Evolutionary conservation across 176 grass and related monocot species (phyloP).

Genomic region (Otatea glauca): DNA sequence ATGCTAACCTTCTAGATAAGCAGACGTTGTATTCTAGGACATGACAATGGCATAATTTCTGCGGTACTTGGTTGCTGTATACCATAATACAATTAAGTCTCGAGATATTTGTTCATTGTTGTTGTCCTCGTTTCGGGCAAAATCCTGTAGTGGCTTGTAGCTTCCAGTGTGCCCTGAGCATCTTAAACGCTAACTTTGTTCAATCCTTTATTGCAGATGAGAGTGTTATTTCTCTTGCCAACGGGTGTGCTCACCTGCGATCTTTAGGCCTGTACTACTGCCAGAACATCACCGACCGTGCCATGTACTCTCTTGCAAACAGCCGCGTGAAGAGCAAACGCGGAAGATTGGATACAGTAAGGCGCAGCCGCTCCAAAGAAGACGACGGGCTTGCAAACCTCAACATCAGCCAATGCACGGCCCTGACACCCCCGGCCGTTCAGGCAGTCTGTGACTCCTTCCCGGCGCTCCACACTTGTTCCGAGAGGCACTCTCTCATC

Average conservation of each 20-base stretch:
- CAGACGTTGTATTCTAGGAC: neutral
- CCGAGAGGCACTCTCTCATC: slow-evolving; percentile 82
- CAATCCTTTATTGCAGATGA: slow-evolving; percentile 56
- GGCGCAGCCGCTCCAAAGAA: slow-evolving; percentile 37
- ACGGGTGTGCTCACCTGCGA: slow-evolving; percentile 58
- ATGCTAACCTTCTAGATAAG: slow-evolving; percentile 9
- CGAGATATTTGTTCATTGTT: neutral
- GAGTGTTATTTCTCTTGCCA: slow-evolving; percentile 79
- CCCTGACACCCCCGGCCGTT: slow-evolving; percentile 76
- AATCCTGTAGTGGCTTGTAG: neutral
- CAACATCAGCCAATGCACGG: slow-evolving; percentile 89
- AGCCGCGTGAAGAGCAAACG: slow-evolving; percentile 62
- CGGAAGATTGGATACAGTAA: slow-evolving; percentile 39
- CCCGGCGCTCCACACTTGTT: slow-evolving; percentile 74
- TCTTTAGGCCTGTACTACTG: slow-evolving; percentile 81
- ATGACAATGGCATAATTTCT: neutral
- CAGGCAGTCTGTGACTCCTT: slow-evolving; percentile 83
- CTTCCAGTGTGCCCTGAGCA: neutral
- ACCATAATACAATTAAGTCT: neutral
- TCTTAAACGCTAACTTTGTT: neutral
- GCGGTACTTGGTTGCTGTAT: neutral
- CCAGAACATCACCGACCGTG: slow-evolving; percentile 85
- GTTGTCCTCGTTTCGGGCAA: neutral
- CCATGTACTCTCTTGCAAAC: slow-evolving; percentile 90
- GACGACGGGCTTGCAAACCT: slow-evolving; percentile 67